These are phyloP conservation scores for Xylariaceae sp. DNA, from an alignment of 2,329 filamentous ascomycete genomes.

Conservation along the genomic window DNA sequence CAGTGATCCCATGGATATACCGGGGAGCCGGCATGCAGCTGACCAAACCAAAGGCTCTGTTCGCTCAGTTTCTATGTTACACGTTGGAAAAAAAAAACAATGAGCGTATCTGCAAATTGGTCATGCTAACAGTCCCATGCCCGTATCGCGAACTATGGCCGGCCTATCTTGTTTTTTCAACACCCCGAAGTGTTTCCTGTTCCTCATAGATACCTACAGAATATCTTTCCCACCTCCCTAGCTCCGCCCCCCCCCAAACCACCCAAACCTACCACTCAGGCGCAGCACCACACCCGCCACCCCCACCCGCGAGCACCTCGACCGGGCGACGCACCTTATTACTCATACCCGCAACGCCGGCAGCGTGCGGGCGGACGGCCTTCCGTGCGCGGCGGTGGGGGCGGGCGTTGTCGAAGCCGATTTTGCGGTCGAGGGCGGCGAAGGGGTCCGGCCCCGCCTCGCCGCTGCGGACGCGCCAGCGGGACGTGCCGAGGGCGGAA, in stretches of 20 bases:
- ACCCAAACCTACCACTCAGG: slow-evolving; percentile 42
- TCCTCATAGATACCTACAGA: no score
- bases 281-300: slow-evolving; percentile 33
- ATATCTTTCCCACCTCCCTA: background rate
- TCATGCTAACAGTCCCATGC: no score
- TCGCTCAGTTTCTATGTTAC: no score
- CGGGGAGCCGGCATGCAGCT: no score
- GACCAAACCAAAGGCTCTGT: no score
- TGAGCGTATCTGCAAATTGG: no score
- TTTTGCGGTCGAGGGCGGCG: slow-evolving; percentile 38
- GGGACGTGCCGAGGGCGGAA: slow-evolving; percentile 65
- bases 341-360: no score
- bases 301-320: slow-evolving; percentile 26
- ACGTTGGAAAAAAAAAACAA: no score
- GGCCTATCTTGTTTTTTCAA: no score
- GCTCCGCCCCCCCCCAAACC: slow-evolving; percentile 24
- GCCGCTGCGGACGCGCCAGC: slow-evolving; percentile 70
- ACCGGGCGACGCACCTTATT: slow-evolving; percentile 31
- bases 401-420: slow-evolving; percentile 36
- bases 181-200: no score
- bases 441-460: slow-evolving; percentile 41
- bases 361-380: slow-evolving; percentile 23
- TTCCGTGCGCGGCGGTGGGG: slow-evolving; percentile 31
- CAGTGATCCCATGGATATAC: no score
- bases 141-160: no score